Evolutionary conservation across 345 rosid species (phyloP), one percentile per base, ranked within the genome.

Genomic region (Psidium friedrichsthalianum): DNA sequence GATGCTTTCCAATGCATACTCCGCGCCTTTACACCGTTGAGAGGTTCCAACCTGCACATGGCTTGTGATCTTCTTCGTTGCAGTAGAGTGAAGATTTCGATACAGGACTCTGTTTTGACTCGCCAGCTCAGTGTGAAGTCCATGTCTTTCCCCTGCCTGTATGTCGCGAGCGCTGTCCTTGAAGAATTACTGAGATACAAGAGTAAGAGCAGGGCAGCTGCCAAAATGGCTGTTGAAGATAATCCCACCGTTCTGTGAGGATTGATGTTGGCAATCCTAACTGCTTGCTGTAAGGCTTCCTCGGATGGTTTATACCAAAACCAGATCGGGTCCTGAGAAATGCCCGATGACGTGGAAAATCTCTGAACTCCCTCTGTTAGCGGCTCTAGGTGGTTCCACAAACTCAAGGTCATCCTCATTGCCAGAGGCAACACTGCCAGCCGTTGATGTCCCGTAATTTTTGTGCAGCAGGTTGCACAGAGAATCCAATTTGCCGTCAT

Each of bases 391-490:
- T 82, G 86, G 85, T 59, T 86, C 89, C 69, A 81, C 82, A 82
- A 87, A 85, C 29, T 84, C 85, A 10, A 56, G 52, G 83, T 86
- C 87, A 25, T 85, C 90, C 76, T 89, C 89, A 55, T 88, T 91
- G 86, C 88, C 89, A 81, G 90, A 87, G 82, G 24, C 53, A 4
- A 85, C 82, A 78, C 29, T 88, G 56, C 88, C 98, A 87, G 98
- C 98, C 98, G 94, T 92, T 82, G 98, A 90, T 85, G 98, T 96
- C 76, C 98, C 98, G 87, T 94, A 93, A 83, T 90, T 94, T 64
- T 85, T 94, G 90, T 94, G 95, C 54, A 95, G 92, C 40, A 93
- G 89, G 40, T 88, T 87, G 82, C 97, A 92, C 57, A 93, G 82
- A 54, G 92, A 94, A 58, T 89, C 85, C 58, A 90, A 92, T 86